Percentiles rank a stretch among this genome's conserved stretches.
phyloP scores from a whole-genome alignment of 1,284 basidiomycete species.

The Phenoliferia sp. region DNA sequence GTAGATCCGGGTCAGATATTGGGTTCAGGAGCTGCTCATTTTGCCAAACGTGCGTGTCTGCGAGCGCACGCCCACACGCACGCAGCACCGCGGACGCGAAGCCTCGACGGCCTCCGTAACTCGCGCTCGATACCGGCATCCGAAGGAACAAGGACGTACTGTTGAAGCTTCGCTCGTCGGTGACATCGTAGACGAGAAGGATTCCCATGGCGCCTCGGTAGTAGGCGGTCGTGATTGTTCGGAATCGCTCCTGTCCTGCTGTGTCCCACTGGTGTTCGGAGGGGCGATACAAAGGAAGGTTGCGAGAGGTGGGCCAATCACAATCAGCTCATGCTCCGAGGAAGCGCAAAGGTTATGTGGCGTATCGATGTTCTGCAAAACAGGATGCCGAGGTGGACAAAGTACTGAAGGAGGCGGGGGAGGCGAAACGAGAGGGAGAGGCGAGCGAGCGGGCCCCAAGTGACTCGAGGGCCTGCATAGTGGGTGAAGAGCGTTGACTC shows the following conservation, averaged over 20 bases:
- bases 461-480: neutral
- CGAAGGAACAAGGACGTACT: slow-evolving; percentile 56
- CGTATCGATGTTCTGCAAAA: neutral
- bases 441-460: neutral
- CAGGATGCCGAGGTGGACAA: neutral
- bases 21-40: neutral
- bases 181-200: slow-evolving; percentile 96
- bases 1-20: neutral
- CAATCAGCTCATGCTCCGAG: too few relatives aligned
- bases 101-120: neutral
- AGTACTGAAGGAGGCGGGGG: too few relatives aligned
- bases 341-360: too few relatives aligned
- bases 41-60: neutral
- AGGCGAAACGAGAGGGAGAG: neutral
- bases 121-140: neutral
- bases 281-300: neutral
- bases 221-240: slow-evolving; percentile 99
- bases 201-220: slow-evolving; percentile 99
- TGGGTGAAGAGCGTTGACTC: slow-evolving; percentile 39
- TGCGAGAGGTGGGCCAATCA: too few relatives aligned
- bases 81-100: neutral
- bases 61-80: neutral
- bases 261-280: slow-evolving; percentile 76
- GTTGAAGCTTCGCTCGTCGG: slow-evolving; percentile 95
- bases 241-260: slow-evolving; percentile 97